Conservation (phyloP, 2,329 filamentous ascomycete species). For the Seiridium cupressi region DNA sequence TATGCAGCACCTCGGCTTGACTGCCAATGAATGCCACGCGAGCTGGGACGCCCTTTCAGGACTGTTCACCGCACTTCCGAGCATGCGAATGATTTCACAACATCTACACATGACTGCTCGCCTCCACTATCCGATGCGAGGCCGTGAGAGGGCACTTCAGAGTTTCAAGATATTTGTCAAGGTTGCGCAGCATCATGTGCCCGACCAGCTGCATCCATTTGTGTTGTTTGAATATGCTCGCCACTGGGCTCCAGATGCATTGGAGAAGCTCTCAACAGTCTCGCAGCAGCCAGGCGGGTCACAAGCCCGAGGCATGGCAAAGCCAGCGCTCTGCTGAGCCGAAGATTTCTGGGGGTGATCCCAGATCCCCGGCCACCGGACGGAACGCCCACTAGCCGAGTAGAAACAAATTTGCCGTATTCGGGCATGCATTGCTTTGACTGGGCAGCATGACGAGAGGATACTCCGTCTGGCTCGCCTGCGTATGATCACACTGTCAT, state of each 20-base stretch:
- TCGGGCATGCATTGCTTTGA: neutral
- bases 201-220: neutral
- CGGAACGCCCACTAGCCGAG: conserved; percentile 13
- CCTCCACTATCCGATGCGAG: neutral
- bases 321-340: neutral
- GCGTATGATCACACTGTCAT: neutral
- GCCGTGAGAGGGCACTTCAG: neutral
- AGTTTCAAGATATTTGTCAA: neutral
- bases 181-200: conserved; percentile 4
- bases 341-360: neutral
- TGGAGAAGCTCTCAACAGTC: no score
- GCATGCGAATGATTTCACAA: neutral
- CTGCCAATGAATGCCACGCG: conserved; percentile 5
- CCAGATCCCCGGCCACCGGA: neutral
- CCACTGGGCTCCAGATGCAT: neutral
- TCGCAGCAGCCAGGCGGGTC: no score
- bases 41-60: conserved; percentile 3
- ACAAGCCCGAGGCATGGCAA: neutral
- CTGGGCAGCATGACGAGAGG: neutral
- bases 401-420: conserved; percentile 3
- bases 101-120: neutral
- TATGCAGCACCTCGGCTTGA: neutral
- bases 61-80: conserved; percentile 1
- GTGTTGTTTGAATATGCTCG: neutral
- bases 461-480: neutral